Evolutionary conservation across 768 basidiomycete genomes (phyloP).

Genomic region (Filobasidium wieringae): DNA sequence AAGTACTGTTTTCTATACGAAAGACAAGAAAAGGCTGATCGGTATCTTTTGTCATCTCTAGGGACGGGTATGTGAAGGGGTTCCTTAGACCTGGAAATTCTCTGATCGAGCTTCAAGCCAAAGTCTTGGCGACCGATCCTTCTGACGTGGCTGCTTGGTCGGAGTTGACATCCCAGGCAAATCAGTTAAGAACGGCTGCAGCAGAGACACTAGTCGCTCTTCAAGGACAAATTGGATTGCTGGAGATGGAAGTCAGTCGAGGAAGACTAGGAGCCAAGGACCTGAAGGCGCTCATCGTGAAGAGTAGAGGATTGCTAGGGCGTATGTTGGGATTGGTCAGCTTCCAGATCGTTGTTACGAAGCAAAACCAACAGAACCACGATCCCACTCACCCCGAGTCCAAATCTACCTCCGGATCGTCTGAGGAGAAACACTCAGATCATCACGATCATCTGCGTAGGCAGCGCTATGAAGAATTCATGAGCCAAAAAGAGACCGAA

Average conservation of each 20-base stretch:
- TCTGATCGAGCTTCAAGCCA: constrained; percentile 26
- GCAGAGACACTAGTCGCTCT: constrained; percentile 22
- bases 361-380: too few relatives aligned
- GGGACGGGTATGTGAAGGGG: constrained; percentile 23
- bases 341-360: constrained; percentile 22
- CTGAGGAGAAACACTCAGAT: too few relatives aligned
- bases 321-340: constrained; percentile 22
- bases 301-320: constrained; percentile 24
- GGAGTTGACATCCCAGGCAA: constrained; percentile 18
- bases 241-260: constrained; percentile 34
- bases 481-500: constrained; percentile 14
- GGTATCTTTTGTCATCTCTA: background rate
- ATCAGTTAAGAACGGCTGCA: constrained; percentile 19
- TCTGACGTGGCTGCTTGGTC: constrained; percentile 21
- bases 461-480: background rate
- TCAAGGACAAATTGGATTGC: constrained; percentile 22
- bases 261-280: constrained; percentile 32
- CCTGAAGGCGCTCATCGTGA: constrained; percentile 25
- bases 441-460: background rate
- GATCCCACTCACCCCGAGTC: too few relatives aligned
- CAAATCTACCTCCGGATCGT: too few relatives aligned
- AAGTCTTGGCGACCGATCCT: constrained; percentile 23
- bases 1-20: too few relatives aligned
- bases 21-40: too few relatives aligned
- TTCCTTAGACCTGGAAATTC: constrained; percentile 26